Base-by-base conservation (phyloP, 1,284 basidiomycete genomes). In the Boletellus deceptivus region DNA sequence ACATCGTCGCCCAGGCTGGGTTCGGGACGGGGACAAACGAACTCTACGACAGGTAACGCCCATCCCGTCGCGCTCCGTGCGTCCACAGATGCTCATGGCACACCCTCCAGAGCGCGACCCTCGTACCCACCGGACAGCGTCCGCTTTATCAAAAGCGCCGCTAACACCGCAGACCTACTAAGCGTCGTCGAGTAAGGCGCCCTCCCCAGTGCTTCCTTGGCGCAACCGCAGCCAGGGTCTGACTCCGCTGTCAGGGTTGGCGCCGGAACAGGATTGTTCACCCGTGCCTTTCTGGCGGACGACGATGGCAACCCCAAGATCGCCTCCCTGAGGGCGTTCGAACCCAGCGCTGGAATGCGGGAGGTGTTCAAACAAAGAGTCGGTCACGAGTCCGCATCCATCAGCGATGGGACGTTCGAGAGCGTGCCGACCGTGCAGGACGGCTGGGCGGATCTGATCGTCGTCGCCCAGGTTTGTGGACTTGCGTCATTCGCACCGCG, bases 201-300 rank as follows among this genome's bases (percentile, higher is more conserved):
- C 6, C 8, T 67, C n/a, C 13, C 25, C 20, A 5, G 6, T 45
- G 20, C 40, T 13, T 22, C 33, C 6, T 35, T 11, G 29, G 29
- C 43, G 20, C 43, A 35, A 37, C 25, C 38, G 9, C 38, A 47
- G 46, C 38, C 31, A 36, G 8, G 9, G 8, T 13, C 29, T 22
- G 34, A 17, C 1, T 25, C 18, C 14, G 16, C 3, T 36, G 31
- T 6, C 58, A 87, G 85, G 61, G 72, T 89, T 38, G 84, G 89
- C 25, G 69, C 83, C 34, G 89, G 89, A 29, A 90, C 89, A 3
- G 89, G 89, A 4, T 79, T 91, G 44, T 91, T 90, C 66, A 91
- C 89, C 20, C 80, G 89, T 16, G 85, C 87, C 3, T 66, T 91
- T 22, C 72, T 91, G 39, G 76, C 78, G 4, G 78, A 88, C 65